Percentiles rank a stretch among this genome's conserved stretches.
Conservation (phyloP, 371 early-diverging fungal genomes). For the Lichtheimia hyalospora region DNA sequence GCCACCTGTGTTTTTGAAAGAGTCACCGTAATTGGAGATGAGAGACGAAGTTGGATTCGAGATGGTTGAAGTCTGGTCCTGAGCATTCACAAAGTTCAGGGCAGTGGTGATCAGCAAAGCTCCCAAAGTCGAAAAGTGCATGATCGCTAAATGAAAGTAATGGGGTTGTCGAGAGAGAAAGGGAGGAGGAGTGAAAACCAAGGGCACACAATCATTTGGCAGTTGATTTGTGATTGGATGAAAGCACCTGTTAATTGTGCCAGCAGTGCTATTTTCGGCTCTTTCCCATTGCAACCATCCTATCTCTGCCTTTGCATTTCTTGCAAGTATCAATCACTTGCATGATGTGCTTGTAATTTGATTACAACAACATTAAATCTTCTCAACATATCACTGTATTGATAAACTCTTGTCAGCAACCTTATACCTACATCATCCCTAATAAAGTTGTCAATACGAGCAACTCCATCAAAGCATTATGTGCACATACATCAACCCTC, state of each 20-base stretch:
- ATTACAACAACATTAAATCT: too few species aligned
- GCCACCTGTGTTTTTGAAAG: constrained; percentile 40
- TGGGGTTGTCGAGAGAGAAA: neutral
- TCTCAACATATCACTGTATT: too few species aligned
- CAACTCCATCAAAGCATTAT: too few species aligned
- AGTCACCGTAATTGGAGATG: constrained; percentile 26
- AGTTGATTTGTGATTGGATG: constrained; percentile 1
- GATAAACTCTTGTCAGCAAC: too few species aligned
- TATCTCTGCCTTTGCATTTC: too few species aligned
- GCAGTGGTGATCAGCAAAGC: constrained; percentile 13
- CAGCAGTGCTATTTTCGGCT: too few species aligned
- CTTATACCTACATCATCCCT: too few species aligned
- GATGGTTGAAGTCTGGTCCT: constrained; percentile 11
- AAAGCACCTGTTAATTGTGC: constrained; percentile 1
- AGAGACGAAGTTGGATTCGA: constrained; percentile 10
- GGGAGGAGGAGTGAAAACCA: neutral
- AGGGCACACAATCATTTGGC: neutral
- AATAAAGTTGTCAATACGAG: too few species aligned
- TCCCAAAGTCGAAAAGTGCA: constrained; percentile 17
- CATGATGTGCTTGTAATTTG: too few species aligned
- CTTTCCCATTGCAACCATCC: too few species aligned
- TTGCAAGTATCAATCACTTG: too few species aligned
- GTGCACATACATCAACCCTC: too few species aligned
- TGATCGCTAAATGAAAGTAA: constrained; percentile 8
- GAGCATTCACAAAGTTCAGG: constrained; percentile 3